These are phyloP conservation scores for Hypoxylon cercidicola DNA, from an alignment of 495 filamentous ascomycete genomes.

Conservation along the genomic window DNA sequence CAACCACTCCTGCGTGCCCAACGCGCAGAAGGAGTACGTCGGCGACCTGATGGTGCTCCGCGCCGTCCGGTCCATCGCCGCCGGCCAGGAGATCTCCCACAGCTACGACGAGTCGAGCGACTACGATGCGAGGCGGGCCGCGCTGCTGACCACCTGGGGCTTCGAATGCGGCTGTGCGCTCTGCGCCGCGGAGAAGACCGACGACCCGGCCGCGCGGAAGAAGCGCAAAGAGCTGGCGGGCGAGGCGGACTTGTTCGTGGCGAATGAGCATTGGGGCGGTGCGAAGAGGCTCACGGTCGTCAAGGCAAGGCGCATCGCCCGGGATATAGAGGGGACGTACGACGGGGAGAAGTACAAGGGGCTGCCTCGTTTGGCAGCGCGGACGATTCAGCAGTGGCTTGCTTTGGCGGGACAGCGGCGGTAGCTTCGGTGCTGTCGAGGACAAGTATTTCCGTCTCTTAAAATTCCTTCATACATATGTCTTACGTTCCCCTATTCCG, in stretches of 20 bases:
- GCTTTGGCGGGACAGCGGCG: conserved; percentile 29
- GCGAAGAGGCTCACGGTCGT: conserved; percentile 41
- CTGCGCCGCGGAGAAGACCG: conserved; percentile 47
- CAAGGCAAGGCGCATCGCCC: conserved; percentile 41
- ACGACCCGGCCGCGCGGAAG: conserved; percentile 42
- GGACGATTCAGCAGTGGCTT: conserved; percentile 47
- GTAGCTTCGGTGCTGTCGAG: conserved; percentile 5
- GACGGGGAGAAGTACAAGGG: conserved; percentile 45
- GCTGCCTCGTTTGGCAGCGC: conserved; percentile 41
- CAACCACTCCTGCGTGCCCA: conserved; percentile 64
- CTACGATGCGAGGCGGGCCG: conserved; percentile 25
- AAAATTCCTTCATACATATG: no score
- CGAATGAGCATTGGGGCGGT: conserved; percentile 36
- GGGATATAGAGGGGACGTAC: conserved; percentile 47
- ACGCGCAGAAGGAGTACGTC: conserved; percentile 57
- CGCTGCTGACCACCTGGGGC: conserved; percentile 49
- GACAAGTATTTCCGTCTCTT: no score
- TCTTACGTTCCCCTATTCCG: no score
- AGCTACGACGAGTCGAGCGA: conserved; percentile 18
- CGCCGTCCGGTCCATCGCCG: conserved; percentile 53
- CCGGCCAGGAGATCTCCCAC: conserved; percentile 58
- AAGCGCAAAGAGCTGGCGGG: conserved; percentile 43
- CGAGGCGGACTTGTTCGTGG: conserved; percentile 46
- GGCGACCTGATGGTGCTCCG: conserved; percentile 67
- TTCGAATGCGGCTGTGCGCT: conserved; percentile 57